Percentiles rank a stretch among this genome's conserved stretches.
These are phyloP conservation scores for Sporothrix luriei DNA, from an alignment of 2,329 filamentous ascomycete species.

Conservation along the genomic window DNA sequence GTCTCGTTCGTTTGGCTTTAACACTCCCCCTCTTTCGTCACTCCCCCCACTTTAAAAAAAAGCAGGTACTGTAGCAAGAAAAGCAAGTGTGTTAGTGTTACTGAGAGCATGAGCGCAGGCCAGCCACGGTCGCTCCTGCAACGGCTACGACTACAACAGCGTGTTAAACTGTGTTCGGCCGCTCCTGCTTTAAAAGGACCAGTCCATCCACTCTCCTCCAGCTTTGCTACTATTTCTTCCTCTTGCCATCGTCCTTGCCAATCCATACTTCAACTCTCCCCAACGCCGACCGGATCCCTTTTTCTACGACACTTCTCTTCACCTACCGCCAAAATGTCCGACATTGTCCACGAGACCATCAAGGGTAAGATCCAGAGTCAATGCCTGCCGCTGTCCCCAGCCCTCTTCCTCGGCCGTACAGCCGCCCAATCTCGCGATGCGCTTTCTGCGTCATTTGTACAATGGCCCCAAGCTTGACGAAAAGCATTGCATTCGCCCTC, in stretches of 20 bases:
- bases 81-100: slow-evolving; percentile 12
- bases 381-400: too few species aligned
- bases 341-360: slow-evolving; percentile 76
- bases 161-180: neutral
- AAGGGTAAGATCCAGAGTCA: slow-evolving; percentile 56
- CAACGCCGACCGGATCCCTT: neutral
- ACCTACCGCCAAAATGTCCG: slow-evolving; percentile 58
- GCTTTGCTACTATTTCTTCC: slow-evolving; percentile 4
- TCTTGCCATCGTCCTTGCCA: slow-evolving; percentile 16
- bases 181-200: slow-evolving; percentile 29
- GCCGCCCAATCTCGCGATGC: slow-evolving; percentile 22
- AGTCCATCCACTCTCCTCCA: slow-evolving; percentile 25
- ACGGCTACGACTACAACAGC: neutral
- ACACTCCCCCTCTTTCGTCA: neutral
- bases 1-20: neutral
- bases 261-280: slow-evolving; percentile 5
- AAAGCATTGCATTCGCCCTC: too few species aligned
- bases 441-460: neutral
- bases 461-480: neutral
- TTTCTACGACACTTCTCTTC: slow-evolving; percentile 23
- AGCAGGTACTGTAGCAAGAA: slow-evolving; percentile 4
- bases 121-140: slow-evolving; percentile 17
- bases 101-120: slow-evolving; percentile 11
- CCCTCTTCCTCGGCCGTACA: neutral
- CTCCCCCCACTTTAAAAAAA: slow-evolving; percentile 21